A percentile compares a stretch with the other conserved stretches of the same genome.
Evolutionary conservation across 495 filamentous ascomycete genomes (phyloP).

Genomic region (Aspergillus leporis): DNA sequence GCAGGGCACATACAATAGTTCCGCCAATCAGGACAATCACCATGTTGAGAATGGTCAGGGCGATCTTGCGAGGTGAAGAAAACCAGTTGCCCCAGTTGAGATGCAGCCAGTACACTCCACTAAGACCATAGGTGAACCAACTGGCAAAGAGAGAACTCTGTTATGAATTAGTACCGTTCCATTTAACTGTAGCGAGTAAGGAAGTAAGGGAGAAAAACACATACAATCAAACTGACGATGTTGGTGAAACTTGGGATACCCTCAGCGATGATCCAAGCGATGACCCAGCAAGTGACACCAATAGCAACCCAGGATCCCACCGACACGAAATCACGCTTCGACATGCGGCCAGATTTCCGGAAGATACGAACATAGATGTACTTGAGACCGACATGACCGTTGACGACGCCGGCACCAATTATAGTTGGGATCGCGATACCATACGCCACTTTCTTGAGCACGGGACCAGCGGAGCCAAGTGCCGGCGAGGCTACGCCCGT

Average conservation of each 20-base stretch:
- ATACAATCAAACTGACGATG: constrained; percentile 49
- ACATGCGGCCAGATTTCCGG: constrained; percentile 52
- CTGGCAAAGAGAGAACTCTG: constrained; percentile 37
- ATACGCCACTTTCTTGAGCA: constrained; percentile 73
- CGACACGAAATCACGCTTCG: constrained; percentile 49
- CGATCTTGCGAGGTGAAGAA: constrained; percentile 34
- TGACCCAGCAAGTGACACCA: constrained; percentile 54
- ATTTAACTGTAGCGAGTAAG: not conserved
- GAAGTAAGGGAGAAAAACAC: not conserved
- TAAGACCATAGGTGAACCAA: constrained; percentile 47
- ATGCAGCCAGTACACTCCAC: constrained; percentile 46
- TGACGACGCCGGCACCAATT: constrained; percentile 69
- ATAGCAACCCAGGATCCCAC: constrained; percentile 56
- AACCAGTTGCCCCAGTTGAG: constrained; percentile 39
- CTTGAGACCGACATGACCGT: constrained; percentile 60
- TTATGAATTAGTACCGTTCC: not conserved
- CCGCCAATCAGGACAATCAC: constrained; percentile 27
- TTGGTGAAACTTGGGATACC: constrained; percentile 70
- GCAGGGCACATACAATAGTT: constrained; percentile 9
- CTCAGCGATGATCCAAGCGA: constrained; percentile 69
- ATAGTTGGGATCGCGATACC: constrained; percentile 77
- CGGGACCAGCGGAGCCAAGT: constrained; percentile 61
- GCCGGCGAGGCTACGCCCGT: constrained; percentile 66
- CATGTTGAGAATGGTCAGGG: constrained; percentile 29
- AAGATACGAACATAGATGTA: constrained; percentile 68